phyloP scores from a whole-genome alignment of 2,329 filamentous ascomycete species.

The Exophiala aquamarina region DNA sequence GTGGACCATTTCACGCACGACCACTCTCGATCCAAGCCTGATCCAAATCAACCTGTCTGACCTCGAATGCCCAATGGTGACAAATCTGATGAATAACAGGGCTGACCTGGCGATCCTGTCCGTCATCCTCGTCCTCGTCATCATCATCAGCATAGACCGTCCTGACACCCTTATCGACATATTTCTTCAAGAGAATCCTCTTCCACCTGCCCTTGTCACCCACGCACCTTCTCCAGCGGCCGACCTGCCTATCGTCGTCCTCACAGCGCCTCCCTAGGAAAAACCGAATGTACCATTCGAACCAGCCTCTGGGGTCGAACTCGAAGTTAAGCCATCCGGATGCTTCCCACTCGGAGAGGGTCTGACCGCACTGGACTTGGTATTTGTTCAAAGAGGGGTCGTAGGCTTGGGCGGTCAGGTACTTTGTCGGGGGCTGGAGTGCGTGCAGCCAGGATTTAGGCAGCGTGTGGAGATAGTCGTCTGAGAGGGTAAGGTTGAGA shows the following conservation, averaged over 20 bases:
- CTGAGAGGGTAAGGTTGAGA: conserved; percentile 42
- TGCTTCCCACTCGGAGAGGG: conserved; percentile 57
- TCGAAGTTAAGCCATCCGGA: conserved; percentile 56
- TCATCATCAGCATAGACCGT: conserved; percentile 45
- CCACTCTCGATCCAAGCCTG: conserved; percentile 41
- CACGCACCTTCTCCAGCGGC: conserved; percentile 54
- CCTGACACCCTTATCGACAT: conserved; percentile 47
- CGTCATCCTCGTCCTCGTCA: conserved; percentile 13
- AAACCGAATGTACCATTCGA: conserved; percentile 58
- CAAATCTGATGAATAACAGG: conserved; percentile 59
- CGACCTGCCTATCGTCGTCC: conserved; percentile 54
- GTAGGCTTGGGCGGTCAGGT: conserved; percentile 44
- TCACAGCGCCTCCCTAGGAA: conserved; percentile 52
- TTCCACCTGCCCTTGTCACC: conserved; percentile 52
- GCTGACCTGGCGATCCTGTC: conserved; percentile 43
- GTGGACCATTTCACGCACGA: neutral
- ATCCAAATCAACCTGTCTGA: conserved; percentile 52
- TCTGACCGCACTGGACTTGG: conserved; percentile 53
- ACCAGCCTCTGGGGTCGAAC: conserved; percentile 56
- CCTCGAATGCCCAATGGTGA: conserved; percentile 57
- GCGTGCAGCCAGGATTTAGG: conserved; percentile 45
- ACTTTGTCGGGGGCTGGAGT: conserved; percentile 37
- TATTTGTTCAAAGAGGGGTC: conserved; percentile 54
- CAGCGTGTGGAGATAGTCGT: conserved; percentile 49
- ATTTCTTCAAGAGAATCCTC: conserved; percentile 53